Evolutionary conservation across 2,329 filamentous ascomycete species (phyloP).

Genomic region (Huntiella omanensis): DNA sequence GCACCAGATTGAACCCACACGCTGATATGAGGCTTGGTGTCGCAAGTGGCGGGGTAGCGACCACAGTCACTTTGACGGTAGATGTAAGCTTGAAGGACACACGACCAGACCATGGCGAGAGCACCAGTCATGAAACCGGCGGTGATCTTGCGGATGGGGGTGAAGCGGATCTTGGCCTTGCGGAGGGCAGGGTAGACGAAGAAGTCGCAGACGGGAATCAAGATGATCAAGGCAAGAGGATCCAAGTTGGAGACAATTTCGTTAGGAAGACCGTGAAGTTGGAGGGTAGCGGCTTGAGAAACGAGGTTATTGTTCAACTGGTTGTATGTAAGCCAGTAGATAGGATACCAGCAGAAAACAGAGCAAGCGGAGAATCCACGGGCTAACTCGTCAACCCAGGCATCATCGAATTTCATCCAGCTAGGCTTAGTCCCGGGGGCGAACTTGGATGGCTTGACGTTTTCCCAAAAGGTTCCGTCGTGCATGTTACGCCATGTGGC

Average conservation of each 20-base stretch:
- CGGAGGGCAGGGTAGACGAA: constrained; percentile 50
- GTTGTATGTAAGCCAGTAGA: constrained; percentile 35
- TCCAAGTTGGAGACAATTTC: constrained; percentile 59
- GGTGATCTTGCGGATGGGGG: constrained; percentile 58
- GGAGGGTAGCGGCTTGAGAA: constrained; percentile 46
- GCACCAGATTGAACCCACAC: constrained; percentile 41
- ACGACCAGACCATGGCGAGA: constrained; percentile 37
- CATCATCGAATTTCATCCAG: constrained; percentile 67
- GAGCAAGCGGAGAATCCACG: constrained; percentile 49
- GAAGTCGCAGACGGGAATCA: constrained; percentile 52
- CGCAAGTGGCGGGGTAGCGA: constrained; percentile 18
- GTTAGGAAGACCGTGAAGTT: constrained; percentile 53
- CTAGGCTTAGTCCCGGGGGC: constrained; percentile 31
- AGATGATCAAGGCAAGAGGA: constrained; percentile 53
- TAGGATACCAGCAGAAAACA: constrained; percentile 51
- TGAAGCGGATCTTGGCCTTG: constrained; percentile 45
- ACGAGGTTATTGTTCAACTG: constrained; percentile 39
- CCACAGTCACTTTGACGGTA: constrained; percentile 47
- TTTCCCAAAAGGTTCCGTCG: constrained; percentile 42
- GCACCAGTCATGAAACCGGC: constrained; percentile 47
- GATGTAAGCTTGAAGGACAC: constrained; percentile 38
- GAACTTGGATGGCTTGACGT: constrained; percentile 48
- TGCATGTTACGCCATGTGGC: constrained; percentile 39
- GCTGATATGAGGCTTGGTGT: constrained; percentile 32
- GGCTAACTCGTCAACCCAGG: constrained; percentile 57